Base-by-base conservation (phyloP, 768 basidiomycete species). In the Dendrothele bispora region DNA sequence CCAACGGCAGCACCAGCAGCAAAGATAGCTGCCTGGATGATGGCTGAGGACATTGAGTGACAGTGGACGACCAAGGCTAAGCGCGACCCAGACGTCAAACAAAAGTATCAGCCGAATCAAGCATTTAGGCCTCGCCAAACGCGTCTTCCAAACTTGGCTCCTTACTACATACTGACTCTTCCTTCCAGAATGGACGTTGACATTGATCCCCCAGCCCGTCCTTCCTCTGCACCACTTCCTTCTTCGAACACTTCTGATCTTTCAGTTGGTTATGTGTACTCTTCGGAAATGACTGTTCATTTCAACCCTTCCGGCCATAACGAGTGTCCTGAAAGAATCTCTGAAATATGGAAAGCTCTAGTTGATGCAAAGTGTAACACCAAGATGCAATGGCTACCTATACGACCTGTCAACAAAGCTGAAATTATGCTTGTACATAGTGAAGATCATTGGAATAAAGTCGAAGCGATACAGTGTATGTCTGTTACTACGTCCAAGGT, bases 351-450 rank as follows among this genome's bases (percentile, higher is more conserved):
- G 70, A 68, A 81, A 27, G 73, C 77, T 8, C 72, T 98, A 28
- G 69, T 75, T n/a, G 68, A 68, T 30, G 75, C 75, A 32, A 80
- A 80, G 22, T 71, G 88, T 56, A 73, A 83, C 38, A 58, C 71
- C 15, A 79, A 80, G 58, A 95, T 95, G 91, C 36, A 46, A 26
- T 78, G 77, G 57, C 68, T 98, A 17, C 83, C 83, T 0, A 86
- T 91, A 57, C 77, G 91, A 42, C 75, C 81, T 40, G 91, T 88
- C 11, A 73, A 77, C 35, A 81, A 79, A 51, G 78, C 86, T 25
- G 95, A 98, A 68, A 89, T 84, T 11, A 66, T 91, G 48, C 82
- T 98, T 20, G 93, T 98, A 4, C 97, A 99, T 65, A 86, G 84
- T 38, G 84, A 88, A 57, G 88, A 88, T 41, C 89, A 92, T 54